Conservation (phyloP, 176 grass and related monocot genomes). For the Triticum turgidum region DNA sequence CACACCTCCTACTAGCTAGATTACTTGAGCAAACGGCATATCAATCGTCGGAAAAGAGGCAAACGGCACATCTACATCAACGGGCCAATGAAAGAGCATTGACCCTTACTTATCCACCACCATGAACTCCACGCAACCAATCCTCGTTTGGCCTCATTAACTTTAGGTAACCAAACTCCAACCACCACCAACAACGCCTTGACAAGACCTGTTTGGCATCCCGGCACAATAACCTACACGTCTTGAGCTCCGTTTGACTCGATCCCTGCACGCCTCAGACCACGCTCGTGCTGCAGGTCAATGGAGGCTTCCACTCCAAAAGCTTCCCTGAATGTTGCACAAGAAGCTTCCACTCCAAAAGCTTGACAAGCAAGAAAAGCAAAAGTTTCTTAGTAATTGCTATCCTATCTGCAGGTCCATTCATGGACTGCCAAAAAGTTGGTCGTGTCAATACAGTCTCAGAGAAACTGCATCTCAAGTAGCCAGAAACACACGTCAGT, state of each 20-base stretch:
- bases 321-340: too few species aligned
- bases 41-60: background rate
- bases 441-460: background rate
- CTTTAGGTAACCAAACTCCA: slow-evolving; percentile 43
- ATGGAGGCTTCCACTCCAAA: background rate
- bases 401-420: background rate
- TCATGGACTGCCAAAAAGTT: background rate
- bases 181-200: background rate
- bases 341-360: background rate
- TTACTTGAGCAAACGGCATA: background rate
- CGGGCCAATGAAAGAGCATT: background rate
- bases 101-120: background rate
- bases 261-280: background rate
- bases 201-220: slow-evolving; percentile 6
- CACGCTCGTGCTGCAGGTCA: background rate
- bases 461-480: too few species aligned
- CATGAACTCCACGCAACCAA: background rate
- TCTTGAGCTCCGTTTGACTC: background rate
- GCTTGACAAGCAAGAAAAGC: background rate
- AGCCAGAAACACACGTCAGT: too few species aligned
- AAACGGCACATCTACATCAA: background rate
- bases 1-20: too few species aligned
- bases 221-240: background rate
- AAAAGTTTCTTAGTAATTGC: too few species aligned
- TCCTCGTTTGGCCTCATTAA: slow-evolving; percentile 9